Percentiles rank a stretch among this genome's conserved stretches.
These are phyloP conservation scores for Nakazawaea sp. DNA, from an alignment of 805 yeast species.

Conservation along the genomic window DNA sequence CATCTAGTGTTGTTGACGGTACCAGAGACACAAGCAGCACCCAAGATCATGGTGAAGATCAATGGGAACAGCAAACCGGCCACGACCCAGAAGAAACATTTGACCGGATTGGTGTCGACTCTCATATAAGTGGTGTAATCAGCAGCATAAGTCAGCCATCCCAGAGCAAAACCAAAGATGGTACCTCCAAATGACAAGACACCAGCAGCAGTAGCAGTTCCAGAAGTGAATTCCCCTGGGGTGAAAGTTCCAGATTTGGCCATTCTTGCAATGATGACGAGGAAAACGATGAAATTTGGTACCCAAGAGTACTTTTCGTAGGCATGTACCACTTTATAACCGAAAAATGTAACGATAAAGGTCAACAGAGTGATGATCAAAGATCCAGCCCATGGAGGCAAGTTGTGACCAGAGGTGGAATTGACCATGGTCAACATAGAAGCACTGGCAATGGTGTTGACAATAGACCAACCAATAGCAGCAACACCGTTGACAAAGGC, in stretches of 20 bases:
- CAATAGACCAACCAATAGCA: slow-evolving; percentile 95
- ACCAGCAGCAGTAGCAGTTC: slow-evolving; percentile 64
- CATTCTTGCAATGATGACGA: slow-evolving; percentile 75
- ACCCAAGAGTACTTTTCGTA: slow-evolving; percentile 89
- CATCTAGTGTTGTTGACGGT: slow-evolving; percentile 38
- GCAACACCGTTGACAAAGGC: slow-evolving; percentile 74
- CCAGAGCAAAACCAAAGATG: slow-evolving; percentile 83
- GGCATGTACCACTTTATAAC: slow-evolving; percentile 73
- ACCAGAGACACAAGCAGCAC: slow-evolving; percentile 83
- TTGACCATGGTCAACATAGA: slow-evolving; percentile 76
- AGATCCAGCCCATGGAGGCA: slow-evolving; percentile 93
- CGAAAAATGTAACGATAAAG: slow-evolving; percentile 70
- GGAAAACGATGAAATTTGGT: slow-evolving; percentile 66
- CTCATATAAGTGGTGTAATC: slow-evolving; percentile 90
- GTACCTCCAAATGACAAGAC: slow-evolving; percentile 81
- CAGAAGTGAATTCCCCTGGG: slow-evolving; percentile 46
- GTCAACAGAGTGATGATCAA: slow-evolving; percentile 63
- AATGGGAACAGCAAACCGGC: slow-evolving; percentile 64
- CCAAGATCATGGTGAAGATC: slow-evolving; percentile 67
- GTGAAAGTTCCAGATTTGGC: slow-evolving; percentile 59
- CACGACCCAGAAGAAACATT: slow-evolving; percentile 57
- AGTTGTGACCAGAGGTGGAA: slow-evolving; percentile 35
- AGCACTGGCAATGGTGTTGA: slow-evolving; percentile 85
- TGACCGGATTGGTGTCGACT: slow-evolving; percentile 47
- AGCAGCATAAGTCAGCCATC: slow-evolving; percentile 91